Evolutionary conservation across 1,284 basidiomycete genomes (phyloP).

Genomic region (Leccinum cinnamomeum): DNA sequence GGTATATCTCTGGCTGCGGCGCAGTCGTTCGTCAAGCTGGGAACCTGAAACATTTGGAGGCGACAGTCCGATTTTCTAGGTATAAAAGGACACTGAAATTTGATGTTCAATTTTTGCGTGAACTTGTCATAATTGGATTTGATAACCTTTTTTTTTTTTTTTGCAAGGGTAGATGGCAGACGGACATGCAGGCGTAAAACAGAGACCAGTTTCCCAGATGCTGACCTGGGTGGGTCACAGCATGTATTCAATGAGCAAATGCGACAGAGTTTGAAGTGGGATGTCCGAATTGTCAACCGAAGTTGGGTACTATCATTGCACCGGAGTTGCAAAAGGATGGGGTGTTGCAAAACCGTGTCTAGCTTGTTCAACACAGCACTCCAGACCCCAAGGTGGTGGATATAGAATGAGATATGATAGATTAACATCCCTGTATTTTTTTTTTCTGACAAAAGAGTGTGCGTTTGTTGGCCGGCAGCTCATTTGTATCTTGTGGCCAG

Average conservation of each 20-base stretch:
- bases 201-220: not conserved
- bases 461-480: not conserved
- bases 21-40: not conserved
- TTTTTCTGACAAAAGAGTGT: not conserved
- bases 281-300: too few species aligned
- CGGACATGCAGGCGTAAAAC: not conserved
- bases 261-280: too few species aligned
- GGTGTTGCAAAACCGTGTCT: too few species aligned
- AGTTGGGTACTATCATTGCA: too few species aligned
- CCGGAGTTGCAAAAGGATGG: too few species aligned
- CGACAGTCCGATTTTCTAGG: not conserved
- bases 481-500: not conserved
- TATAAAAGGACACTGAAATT: too few species aligned
- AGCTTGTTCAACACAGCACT: too few species aligned
- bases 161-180: not conserved
- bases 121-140: not conserved
- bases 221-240: not conserved
- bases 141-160: not conserved
- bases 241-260: too few species aligned
- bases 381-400: not conserved
- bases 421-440: not conserved
- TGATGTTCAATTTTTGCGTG: not conserved
- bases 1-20: not conserved
- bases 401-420: not conserved
- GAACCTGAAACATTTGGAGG: not conserved